Evolutionary conservation across 2,329 filamentous ascomycete genomes (phyloP).

Genomic region (Ophiosphaerella korrae): DNA sequence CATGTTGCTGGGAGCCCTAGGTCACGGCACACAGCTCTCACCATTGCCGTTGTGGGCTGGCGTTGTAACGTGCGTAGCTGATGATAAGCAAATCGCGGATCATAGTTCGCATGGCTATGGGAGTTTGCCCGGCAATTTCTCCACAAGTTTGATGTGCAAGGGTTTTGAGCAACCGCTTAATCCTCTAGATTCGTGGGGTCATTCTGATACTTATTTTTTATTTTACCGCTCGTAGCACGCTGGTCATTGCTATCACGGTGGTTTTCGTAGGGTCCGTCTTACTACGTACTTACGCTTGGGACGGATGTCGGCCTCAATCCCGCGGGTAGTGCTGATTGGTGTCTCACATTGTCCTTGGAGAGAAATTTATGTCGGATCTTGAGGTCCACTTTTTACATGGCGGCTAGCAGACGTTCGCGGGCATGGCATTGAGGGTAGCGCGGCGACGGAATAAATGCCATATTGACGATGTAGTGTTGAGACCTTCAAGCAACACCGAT

Average conservation of each 20-base stretch:
- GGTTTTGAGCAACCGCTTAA: neutral
- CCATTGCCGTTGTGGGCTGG: constrained; percentile 19
- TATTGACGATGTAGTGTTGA: neutral
- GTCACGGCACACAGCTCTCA: constrained; percentile 30
- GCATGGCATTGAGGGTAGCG: constrained; percentile 11
- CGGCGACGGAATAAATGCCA: constrained; percentile 6
- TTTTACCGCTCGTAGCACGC: constrained; percentile 43
- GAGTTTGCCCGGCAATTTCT: constrained; percentile 3
- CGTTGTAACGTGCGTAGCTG: constrained; percentile 14
- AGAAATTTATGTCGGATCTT: constrained; percentile 16
- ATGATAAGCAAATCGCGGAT: constrained; percentile 11
- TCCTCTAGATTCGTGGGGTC: neutral
- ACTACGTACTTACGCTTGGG: constrained; percentile 9
- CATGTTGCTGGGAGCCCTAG: constrained; percentile 37
- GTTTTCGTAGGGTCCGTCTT: constrained; percentile 15
- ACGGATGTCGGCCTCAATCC: constrained; percentile 16
- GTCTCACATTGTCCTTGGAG: constrained; percentile 8
- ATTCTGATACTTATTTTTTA: constrained; percentile 3
- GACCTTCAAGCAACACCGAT: neutral
- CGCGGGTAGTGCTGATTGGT: constrained; percentile 30
- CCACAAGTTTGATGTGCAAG: neutral
- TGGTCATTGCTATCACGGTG: constrained; percentile 23
- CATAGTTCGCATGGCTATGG: constrained; percentile 12
- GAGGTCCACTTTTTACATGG: constrained; percentile 20
- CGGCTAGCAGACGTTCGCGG: constrained; percentile 10